Percentiles rank a stretch among this genome's conserved stretches.
These are phyloP conservation scores for Hericium alpestre DNA, from an alignment of 768 basidiomycete genomes.

Conservation along the genomic window DNA sequence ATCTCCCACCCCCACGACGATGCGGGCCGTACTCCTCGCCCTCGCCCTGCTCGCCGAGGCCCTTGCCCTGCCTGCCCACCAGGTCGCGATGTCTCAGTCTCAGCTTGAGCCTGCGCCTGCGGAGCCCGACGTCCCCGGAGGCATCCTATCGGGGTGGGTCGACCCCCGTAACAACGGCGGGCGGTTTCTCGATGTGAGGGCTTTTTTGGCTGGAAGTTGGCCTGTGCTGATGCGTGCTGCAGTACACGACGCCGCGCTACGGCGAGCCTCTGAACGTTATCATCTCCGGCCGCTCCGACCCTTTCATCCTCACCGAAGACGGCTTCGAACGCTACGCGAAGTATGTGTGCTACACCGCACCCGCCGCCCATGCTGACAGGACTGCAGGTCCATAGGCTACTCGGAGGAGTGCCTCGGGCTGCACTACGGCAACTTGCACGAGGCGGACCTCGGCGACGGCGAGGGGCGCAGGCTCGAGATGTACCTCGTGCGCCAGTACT, in stretches of 20 bases:
- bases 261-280: constrained; percentile 84
- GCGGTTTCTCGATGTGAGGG: constrained; percentile 61
- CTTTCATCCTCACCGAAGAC: constrained; percentile 62
- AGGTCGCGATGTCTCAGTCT: no score
- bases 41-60: not conserved
- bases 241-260: constrained; percentile 55
- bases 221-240: not conserved
- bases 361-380: not conserved
- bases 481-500: constrained; percentile 67
- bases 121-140: not conserved
- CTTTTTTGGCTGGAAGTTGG: not conserved
- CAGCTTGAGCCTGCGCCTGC: no score
- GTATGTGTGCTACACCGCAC: constrained; percentile 23
- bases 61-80: not conserved
- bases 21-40: not conserved
- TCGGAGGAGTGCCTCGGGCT: constrained; percentile 75
- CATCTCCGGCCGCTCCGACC: constrained; percentile 69
- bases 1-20: not conserved
- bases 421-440: constrained; percentile 64
- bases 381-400: constrained; percentile 65
- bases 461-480: constrained; percentile 58
- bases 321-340: constrained; percentile 65
- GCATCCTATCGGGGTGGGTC: constrained; percentile 28
- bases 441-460: constrained; percentile 79
- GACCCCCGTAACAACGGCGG: constrained; percentile 73